Evolutionary conservation across 164 flowering plant species (phyloP), one percentile per base, ranked within the genome.

Genomic region (Santalum album): DNA sequence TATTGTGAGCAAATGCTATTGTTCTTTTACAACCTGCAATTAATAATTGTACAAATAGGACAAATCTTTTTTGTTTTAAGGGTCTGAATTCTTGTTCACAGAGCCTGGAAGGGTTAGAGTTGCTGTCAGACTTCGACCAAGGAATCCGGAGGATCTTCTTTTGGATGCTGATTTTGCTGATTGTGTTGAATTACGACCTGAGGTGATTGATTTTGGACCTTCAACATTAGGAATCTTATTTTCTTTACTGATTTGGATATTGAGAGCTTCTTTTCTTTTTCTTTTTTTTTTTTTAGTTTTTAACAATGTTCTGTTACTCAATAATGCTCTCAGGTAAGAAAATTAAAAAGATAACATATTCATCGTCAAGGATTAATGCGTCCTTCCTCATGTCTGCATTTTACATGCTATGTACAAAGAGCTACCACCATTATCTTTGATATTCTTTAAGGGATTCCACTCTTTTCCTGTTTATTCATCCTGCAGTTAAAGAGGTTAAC

Each of bases 171-270:
- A 90, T 69, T 85, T 72, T 82, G 74, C 78, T 55, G 95, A 90
- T 62, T 85, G 84, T 68, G 81, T 90, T 55, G 91, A 90, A 65
- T 67, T 85, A 55, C 89, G 77, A 59, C 97, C 96, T n/a, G 97
- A 90, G 94, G 97, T 90, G 53, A 49, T 49, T 58, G 20, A 7
- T 7, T 25, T 36, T 10, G 10, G 10, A 36, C 40, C 6, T 36
- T 36, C 12, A 36, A 29, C 34, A n/a, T n/a, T n/a, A n/a, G n/a
- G n/a, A n/a, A n/a, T n/a, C n/a, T n/a, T n/a, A n/a, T n/a, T n/a
- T n/a, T n/a, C n/a, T n/a, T n/a, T n/a, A n/a, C n/a, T n/a, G n/a
- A n/a, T n/a, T n/a, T n/a, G n/a, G n/a, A n/a, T n/a, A n/a, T n/a
- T n/a, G n/a, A n/a, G n/a, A n/a, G n/a, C n/a, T n/a, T n/a, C 34